Evolutionary conservation across 495 filamentous ascomycete genomes (phyloP).

Genomic region (Penicillium canariense): DNA sequence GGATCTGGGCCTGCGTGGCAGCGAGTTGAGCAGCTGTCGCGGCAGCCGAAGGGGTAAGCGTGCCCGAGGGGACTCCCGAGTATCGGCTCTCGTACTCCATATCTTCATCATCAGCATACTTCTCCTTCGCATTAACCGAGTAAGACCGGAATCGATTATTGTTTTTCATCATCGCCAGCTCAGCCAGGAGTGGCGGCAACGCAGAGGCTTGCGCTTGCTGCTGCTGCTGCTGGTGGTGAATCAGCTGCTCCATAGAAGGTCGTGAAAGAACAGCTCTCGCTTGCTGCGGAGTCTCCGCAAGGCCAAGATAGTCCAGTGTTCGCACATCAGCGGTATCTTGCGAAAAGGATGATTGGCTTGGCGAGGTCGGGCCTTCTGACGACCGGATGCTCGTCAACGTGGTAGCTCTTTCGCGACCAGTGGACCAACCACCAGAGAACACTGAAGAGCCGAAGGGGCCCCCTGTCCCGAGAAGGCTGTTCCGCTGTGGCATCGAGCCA

Average conservation of each 20-base stretch:
- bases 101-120: constrained; percentile 91
- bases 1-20: constrained; percentile 85
- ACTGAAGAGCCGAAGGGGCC: constrained; percentile 86
- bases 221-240: constrained; percentile 57
- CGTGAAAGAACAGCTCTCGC: constrained; percentile 67
- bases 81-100: constrained; percentile 66
- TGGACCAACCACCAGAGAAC: constrained; percentile 83
- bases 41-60: constrained; percentile 68
- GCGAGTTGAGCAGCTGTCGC: constrained; percentile 67
- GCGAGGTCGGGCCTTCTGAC: constrained; percentile 89
- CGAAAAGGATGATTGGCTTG: constrained; percentile 84
- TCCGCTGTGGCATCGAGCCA: constrained; percentile 91
- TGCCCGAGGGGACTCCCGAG: constrained; percentile 61
- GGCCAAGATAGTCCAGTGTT: constrained; percentile 91
- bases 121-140: constrained; percentile 97
- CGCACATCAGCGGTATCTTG: constrained; percentile 85
- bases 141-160: constrained; percentile 91
- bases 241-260: constrained; percentile 41
- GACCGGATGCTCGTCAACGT: constrained; percentile 83
- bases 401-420: constrained; percentile 70
- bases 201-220: constrained; percentile 58
- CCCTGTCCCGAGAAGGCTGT: constrained; percentile 57
- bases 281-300: constrained; percentile 91
- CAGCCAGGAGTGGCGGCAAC: constrained; percentile 72
- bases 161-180: constrained; percentile 72